Evolutionary conservation across 345 rosid genomes (phyloP).

Genomic region (Ceriops zippeliana): DNA sequence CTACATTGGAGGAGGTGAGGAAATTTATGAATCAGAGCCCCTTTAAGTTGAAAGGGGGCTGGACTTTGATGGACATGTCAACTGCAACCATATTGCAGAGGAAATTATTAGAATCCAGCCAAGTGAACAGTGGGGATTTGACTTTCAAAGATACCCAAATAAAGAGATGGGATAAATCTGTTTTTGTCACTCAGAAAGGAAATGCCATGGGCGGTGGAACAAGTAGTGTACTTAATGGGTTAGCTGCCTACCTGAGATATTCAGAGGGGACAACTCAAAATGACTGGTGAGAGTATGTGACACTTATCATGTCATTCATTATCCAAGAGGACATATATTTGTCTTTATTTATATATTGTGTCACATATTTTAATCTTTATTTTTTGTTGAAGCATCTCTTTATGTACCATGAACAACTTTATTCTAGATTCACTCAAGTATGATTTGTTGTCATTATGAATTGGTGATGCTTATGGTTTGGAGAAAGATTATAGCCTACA

Average conservation of each 20-base stretch:
- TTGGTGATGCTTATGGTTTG: background rate
- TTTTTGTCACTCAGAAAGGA: conserved; percentile 50
- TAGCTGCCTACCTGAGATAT: conserved; percentile 81
- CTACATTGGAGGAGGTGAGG: conserved; percentile 59
- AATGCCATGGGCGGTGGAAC: conserved; percentile 75
- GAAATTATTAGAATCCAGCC: conserved; percentile 28
- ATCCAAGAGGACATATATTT: background rate
- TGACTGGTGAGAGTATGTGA: conserved; percentile 90
- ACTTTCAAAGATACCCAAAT: conserved; percentile 15
- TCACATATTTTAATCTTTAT: background rate
- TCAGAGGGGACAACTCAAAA: conserved; percentile 81
- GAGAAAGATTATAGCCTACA: background rate
- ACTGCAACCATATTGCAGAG: conserved; percentile 46
- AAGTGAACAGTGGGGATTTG: conserved; percentile 17
- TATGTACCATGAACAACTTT: background rate
- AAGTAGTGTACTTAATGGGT: conserved; percentile 48
- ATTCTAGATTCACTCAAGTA: background rate
- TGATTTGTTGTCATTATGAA: background rate
- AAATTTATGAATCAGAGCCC: conserved; percentile 43
- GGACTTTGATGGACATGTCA: conserved; percentile 47
- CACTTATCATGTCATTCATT: conserved; percentile 8
- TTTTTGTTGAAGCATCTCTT: background rate
- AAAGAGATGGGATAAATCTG: conserved; percentile 49
- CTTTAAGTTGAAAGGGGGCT: conserved; percentile 36
- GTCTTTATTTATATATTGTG: too few species aligned